Conservation (phyloP, 2,329 filamentous ascomycete species). For the Drechslerella coelobrocha region DNA sequence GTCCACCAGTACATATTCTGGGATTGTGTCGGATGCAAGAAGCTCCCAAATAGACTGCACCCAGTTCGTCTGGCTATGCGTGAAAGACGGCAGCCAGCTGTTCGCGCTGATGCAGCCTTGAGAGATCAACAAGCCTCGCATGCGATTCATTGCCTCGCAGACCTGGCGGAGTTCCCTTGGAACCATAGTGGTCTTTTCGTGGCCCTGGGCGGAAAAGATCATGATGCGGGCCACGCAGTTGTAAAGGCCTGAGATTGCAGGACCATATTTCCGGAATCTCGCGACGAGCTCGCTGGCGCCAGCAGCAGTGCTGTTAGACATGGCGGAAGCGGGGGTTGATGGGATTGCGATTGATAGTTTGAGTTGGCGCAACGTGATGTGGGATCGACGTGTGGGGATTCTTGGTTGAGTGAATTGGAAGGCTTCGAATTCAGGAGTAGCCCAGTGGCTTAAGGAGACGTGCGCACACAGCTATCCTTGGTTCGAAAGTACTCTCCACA, state of each 20-base stretch:
- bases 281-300: constrained; percentile 38
- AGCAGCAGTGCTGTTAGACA: constrained; percentile 35
- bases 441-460: not conserved
- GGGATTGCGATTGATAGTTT: not conserved
- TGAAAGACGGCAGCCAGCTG: constrained; percentile 39
- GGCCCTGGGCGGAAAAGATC: constrained; percentile 32
- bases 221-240: constrained; percentile 41
- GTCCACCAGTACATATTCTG: constrained; percentile 44
- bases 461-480: not conserved
- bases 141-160: constrained; percentile 36
- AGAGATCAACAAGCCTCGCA: constrained; percentile 25
- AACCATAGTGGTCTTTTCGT: constrained; percentile 44
- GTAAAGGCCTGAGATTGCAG: constrained; percentile 41
- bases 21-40: constrained; percentile 40
- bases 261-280: constrained; percentile 48
- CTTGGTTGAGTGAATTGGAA: not conserved
- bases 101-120: constrained; percentile 32
- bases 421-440: not conserved
- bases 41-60: constrained; percentile 48
- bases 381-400: constrained; percentile 1
- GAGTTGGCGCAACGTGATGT: constrained; percentile 1
- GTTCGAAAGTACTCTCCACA: not conserved
- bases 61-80: constrained; percentile 47
- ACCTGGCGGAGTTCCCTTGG: constrained; percentile 39
- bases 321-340: constrained; percentile 9